phyloP scores from a whole-genome alignment of 208 protist genomes.

The Wallacemonas sp. region DNA sequence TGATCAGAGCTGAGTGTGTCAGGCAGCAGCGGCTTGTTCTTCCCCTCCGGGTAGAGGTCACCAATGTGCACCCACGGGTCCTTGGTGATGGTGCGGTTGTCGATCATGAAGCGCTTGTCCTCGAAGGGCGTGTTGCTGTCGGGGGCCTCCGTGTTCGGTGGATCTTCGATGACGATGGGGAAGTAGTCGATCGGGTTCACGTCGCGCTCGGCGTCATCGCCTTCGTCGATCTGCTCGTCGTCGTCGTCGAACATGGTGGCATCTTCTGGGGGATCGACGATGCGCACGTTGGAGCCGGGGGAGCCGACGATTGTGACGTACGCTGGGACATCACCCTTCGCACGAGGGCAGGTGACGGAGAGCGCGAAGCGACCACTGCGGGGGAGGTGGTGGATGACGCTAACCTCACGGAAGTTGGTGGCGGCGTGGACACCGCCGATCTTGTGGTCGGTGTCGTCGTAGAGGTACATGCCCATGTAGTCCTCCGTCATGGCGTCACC shows the following conservation, averaged over 20 bases:
- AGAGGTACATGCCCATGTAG: slow-evolving; percentile 60
- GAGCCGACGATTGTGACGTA: slow-evolving; percentile 41
- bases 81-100: slow-evolving; percentile 26
- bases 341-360: slow-evolving; percentile 51
- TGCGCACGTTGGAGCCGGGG: slow-evolving; percentile 16
- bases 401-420: slow-evolving; percentile 63
- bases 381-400: slow-evolving; percentile 45
- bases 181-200: slow-evolving; percentile 55
- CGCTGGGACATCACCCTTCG: slow-evolving; percentile 38
- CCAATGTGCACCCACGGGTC: slow-evolving; percentile 46
- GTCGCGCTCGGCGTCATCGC: slow-evolving; percentile 23
- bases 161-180: slow-evolving; percentile 27
- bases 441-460: slow-evolving; percentile 47
- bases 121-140: slow-evolving; percentile 39
- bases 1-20: slow-evolving; percentile 51
- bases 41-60: slow-evolving; percentile 68
- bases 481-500: slow-evolving; percentile 61
- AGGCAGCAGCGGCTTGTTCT: slow-evolving; percentile 56
- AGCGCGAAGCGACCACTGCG: slow-evolving; percentile 48
- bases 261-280: slow-evolving; percentile 45
- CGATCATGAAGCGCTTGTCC: slow-evolving; percentile 31
- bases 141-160: slow-evolving; percentile 23
- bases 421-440: slow-evolving; percentile 44
- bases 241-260: slow-evolving; percentile 42
- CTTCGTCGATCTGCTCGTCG: slow-evolving; percentile 46